Evolutionary conservation across 1,284 basidiomycete genomes (phyloP).

Genomic region (Thelephora terrestris): DNA sequence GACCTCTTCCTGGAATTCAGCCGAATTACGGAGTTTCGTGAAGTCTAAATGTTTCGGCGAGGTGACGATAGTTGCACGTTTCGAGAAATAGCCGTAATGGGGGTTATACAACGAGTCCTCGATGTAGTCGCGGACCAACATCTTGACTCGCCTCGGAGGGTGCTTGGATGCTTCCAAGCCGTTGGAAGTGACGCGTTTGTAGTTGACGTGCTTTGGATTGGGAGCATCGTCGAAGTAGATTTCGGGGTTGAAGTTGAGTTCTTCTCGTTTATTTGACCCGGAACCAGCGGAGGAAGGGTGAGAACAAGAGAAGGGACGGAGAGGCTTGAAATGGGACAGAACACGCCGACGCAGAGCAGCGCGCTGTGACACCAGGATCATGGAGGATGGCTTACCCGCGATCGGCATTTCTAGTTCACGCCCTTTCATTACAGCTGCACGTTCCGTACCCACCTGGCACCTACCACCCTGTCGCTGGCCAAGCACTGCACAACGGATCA

Average conservation of each 20-base stretch:
- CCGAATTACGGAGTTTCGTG: conserved; percentile 49
- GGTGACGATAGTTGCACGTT: conserved; percentile 82
- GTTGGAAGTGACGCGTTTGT: conserved; percentile 66
- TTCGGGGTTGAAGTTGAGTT: conserved; percentile 58
- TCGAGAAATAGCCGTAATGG: conserved; percentile 94
- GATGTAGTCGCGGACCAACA: conserved; percentile 95
- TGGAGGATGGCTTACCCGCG: too few relatives aligned
- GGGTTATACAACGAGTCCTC: conserved; percentile 97
- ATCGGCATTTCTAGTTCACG: too few relatives aligned
- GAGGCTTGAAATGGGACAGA: too few relatives aligned
- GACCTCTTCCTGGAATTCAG: conserved; percentile 77
- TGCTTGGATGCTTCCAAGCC: conserved; percentile 48
- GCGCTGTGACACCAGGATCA: too few relatives aligned
- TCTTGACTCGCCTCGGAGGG: conserved; percentile 79
- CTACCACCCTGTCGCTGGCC: too few relatives aligned
- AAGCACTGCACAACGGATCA: too few relatives aligned
- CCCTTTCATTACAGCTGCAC: too few relatives aligned
- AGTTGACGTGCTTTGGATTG: conserved; percentile 39
- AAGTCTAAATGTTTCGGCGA: conserved; percentile 71
- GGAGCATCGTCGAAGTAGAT: conserved; percentile 39
- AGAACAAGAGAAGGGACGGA: too few relatives aligned
- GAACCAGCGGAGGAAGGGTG: too few relatives aligned
- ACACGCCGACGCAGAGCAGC: too few relatives aligned
- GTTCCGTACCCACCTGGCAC: too few relatives aligned
- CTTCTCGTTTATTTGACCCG: conserved; percentile 24